phyloP scores from a whole-genome alignment of 495 filamentous ascomycete species.

The Melanomma pulvis-pyrius region DNA sequence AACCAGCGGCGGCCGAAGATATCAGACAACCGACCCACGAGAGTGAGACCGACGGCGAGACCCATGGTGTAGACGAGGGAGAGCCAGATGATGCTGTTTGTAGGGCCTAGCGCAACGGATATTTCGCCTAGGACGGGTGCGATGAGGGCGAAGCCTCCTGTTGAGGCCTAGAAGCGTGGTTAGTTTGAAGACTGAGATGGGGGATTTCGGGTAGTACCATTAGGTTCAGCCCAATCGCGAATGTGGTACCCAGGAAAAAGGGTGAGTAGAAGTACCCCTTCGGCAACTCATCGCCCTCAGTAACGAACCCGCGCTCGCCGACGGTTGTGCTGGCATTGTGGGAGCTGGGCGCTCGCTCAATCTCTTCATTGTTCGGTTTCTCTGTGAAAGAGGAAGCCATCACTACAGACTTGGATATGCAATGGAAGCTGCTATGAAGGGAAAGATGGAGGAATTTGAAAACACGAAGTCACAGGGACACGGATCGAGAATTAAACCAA shows the following conservation, averaged over 20 bases:
- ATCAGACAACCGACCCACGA: constrained; percentile 43
- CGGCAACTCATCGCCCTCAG: constrained; percentile 19
- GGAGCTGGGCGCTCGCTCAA: constrained; percentile 13
- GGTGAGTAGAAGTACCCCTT: constrained; percentile 31
- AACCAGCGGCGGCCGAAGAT: constrained; percentile 46
- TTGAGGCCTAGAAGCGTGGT: constrained; percentile 11
- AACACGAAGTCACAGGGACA: constrained; percentile 24
- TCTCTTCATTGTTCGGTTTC: constrained; percentile 7
- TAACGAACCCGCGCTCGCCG: constrained; percentile 21
- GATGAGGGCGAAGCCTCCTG: constrained; percentile 25
- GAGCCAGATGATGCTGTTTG: constrained; percentile 35
- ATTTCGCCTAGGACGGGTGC: constrained; percentile 36
- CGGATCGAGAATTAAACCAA: not conserved
- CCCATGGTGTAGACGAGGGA: constrained; percentile 31
- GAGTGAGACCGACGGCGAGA: constrained; percentile 32
- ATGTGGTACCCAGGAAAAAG: constrained; percentile 33
- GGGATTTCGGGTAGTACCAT: constrained; percentile 1
- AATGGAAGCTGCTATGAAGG: not conserved
- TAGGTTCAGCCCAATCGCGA: constrained; percentile 31
- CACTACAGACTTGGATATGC: too few species aligned
- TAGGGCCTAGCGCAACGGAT: constrained; percentile 35
- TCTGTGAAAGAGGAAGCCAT: constrained; percentile 8
- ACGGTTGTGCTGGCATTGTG: constrained; percentile 4
- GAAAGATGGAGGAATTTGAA: not conserved
- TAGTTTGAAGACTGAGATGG: not conserved